Evolutionary conservation across 2,329 filamentous ascomycete species (phyloP), one percentile per base, ranked within the genome.

Genomic region (Pseudohalonectria lignicola): DNA sequence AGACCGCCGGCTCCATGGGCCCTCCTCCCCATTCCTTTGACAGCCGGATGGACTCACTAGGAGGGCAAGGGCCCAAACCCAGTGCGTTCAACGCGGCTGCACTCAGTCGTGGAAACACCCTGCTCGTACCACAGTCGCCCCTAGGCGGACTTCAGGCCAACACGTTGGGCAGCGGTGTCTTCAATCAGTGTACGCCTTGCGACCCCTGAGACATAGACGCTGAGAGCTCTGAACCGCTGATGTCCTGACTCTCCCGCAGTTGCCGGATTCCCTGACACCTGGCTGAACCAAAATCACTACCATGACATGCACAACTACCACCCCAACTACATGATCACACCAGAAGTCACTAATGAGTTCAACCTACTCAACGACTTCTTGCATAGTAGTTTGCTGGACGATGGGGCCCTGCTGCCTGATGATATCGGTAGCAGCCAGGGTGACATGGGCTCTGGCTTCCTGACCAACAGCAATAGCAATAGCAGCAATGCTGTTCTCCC

Each of bases 331-430:
- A 88, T 94, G 82, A 93, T 95, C 63, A 65, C 69, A 36, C 85
- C 87, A 45, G 92, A 98, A 62, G 85, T 95, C 50, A 88, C 84
- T 43, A 92, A 92, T 63, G 92, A 98, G 66, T 95, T 94, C 60
- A 94, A 95, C 56, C 67, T 96, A 37, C 76, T 98, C 54, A 94
- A 93, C 66, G 90, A 98, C 60, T 96, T 96, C 56, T 73, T 98
- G 43, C 92, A 88, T 59, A 93, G 80, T 48, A 94, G 86, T 55
- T 66, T 95, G 39, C 73, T 95, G 46, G 88, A 96, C 62, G 88
- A 94, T 57, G 76, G 76, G 43, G 77, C 77, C 37, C 71, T 81
- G 41, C 76, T 81, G 40, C 73, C 79, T 26, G 78, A 86, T 43
- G 82, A 86, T 46, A 62, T 65, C 42, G 59, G 60, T 39, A 59